Evolutionary conservation across 1,284 basidiomycete species (phyloP).

Genomic region (Sutorius eximius): DNA sequence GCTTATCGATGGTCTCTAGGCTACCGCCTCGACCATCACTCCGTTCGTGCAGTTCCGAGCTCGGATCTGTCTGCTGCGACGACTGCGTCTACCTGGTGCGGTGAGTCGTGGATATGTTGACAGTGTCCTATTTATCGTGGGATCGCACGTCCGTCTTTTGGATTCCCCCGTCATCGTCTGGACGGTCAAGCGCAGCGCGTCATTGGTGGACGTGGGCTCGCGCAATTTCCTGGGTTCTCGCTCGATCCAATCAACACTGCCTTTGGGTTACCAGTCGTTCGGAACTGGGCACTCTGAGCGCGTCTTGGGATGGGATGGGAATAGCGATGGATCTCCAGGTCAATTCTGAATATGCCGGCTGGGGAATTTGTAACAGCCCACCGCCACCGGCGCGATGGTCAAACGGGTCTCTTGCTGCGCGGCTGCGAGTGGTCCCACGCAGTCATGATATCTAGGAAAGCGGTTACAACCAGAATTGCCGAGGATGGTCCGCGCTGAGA

Average conservation of each 20-base stretch:
- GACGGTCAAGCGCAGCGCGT: no score
- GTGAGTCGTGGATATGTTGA: neutral
- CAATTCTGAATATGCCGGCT: neutral
- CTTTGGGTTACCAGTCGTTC: neutral
- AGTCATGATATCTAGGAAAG: neutral
- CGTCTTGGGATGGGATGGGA: neutral
- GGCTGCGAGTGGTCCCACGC: conserved; percentile 4
- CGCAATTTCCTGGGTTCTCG: no score
- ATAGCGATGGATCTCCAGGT: neutral
- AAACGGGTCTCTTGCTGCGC: neutral
- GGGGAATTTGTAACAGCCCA: neutral
- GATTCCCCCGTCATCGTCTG: neutral
- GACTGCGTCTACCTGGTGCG: neutral
- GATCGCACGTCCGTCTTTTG: neutral
- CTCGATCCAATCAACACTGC: neutral
- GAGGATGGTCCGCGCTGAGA: neutral
- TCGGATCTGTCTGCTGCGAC: neutral
- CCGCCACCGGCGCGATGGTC: neutral
- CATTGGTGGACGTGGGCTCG: neutral
- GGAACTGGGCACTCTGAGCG: neutral
- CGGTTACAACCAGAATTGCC: neutral
- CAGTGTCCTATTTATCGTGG: no score
- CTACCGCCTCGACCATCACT: neutral
- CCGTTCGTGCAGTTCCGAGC: neutral
- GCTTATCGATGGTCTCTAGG: neutral